These are phyloP conservation scores for Botryotinia calthae DNA, from an alignment of 2,329 filamentous ascomycete genomes.

Conservation along the genomic window DNA sequence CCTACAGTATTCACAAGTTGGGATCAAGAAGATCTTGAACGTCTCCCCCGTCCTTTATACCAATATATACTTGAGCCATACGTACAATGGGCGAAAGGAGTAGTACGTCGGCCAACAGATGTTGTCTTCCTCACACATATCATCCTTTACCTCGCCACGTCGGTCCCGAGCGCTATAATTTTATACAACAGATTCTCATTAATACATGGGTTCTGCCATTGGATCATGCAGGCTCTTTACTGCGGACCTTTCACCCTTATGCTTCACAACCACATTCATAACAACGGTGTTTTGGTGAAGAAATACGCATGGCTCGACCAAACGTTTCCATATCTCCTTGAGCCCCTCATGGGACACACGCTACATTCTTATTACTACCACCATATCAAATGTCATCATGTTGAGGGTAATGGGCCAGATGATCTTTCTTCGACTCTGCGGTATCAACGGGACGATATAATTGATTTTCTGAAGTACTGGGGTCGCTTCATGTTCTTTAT, in stretches of 20 bases:
- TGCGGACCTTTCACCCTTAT: slow-evolving; percentile 74
- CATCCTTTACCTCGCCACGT: slow-evolving; percentile 66
- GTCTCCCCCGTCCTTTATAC: slow-evolving; percentile 24
- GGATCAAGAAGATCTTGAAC: slow-evolving; percentile 27
- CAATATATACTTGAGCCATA: slow-evolving; percentile 24
- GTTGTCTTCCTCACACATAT: slow-evolving; percentile 78
- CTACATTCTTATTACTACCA: slow-evolving; percentile 86
- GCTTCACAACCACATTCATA: slow-evolving; percentile 84
- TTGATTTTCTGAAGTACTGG: slow-evolving; percentile 69
- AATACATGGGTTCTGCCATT: slow-evolving; percentile 64
- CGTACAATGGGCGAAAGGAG: slow-evolving; percentile 28
- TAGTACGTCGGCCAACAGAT: slow-evolving; percentile 48
- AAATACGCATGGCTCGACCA: slow-evolving; percentile 56
- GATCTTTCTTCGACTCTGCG: slow-evolving; percentile 74
- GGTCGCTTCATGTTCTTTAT: slow-evolving; percentile 70
- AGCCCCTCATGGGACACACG: slow-evolving; percentile 77
- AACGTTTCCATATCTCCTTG: slow-evolving; percentile 68
- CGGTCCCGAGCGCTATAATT: slow-evolving; percentile 64
- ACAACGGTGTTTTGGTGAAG: slow-evolving; percentile 63
- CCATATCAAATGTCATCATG: slow-evolving; percentile 82
- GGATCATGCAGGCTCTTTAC: slow-evolving; percentile 64
- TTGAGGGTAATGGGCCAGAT: slow-evolving; percentile 75
- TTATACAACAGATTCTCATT: slow-evolving; percentile 67
- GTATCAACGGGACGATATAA: slow-evolving; percentile 68
- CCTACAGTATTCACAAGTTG: slow-evolving; percentile 30